These are phyloP conservation scores for Pachysandra terminalis DNA, from an alignment of 164 flowering plant species.

Conservation along the genomic window DNA sequence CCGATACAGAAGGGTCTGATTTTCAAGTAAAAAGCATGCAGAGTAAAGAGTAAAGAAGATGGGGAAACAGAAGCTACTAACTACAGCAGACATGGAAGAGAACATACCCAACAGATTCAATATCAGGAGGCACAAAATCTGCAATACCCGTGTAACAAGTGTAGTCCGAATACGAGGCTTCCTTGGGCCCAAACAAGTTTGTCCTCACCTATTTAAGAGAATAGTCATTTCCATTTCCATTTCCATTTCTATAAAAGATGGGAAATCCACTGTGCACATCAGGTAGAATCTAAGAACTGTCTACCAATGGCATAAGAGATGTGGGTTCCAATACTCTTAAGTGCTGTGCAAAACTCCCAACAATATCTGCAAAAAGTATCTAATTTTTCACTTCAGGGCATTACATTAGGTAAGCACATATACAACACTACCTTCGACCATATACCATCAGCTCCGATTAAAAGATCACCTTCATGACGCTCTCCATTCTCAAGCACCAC, in stretches of 20 bases:
- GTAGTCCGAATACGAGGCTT: conserved; percentile 76
- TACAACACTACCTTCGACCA: conserved; percentile 74
- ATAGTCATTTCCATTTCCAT: conserved; percentile 1
- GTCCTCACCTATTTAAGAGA: conserved; percentile 60
- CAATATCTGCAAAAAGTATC: too few species aligned
- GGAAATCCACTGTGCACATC: background rate
- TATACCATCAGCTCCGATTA: conserved; percentile 98
- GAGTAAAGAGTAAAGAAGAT: conserved; percentile 2
- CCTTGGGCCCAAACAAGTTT: conserved; percentile 72
- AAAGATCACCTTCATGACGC: conserved; percentile 78
- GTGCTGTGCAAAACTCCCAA: background rate
- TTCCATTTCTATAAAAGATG: background rate
- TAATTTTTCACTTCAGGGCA: background rate
- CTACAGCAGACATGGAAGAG: conserved; percentile 3
- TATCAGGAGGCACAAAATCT: conserved; percentile 93
- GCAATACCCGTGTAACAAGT: conserved; percentile 97
- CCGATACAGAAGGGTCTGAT: background rate
- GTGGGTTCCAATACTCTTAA: background rate
- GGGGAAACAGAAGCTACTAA: background rate
- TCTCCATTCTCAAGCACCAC: conserved; percentile 82
- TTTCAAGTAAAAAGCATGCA: background rate
- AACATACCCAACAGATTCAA: conserved; percentile 85
- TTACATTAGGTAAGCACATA: background rate
- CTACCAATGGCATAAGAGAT: background rate
- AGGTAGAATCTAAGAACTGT: background rate